Evolutionary conservation across 2,329 filamentous ascomycete genomes (phyloP).

Genomic region (Claviceps sp.): DNA sequence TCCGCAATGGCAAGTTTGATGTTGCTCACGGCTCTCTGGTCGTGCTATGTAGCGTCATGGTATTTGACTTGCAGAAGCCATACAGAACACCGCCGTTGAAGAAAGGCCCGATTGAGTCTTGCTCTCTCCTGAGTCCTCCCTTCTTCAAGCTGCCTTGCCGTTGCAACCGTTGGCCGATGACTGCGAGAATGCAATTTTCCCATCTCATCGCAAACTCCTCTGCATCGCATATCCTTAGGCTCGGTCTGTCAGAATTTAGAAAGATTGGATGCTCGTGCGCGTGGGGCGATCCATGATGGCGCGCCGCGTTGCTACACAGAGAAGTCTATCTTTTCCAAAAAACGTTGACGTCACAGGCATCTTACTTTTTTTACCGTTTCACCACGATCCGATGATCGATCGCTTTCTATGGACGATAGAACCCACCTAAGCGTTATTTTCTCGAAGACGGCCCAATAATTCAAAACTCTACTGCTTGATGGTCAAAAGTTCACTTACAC

Average conservation of each 20-base stretch:
- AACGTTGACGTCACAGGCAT: conserved; percentile 4
- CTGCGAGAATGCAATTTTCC: too few species aligned
- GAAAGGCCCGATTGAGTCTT: too few species aligned
- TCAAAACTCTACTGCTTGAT: background rate
- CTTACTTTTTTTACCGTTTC: background rate
- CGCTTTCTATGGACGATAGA: background rate
- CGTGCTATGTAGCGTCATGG: too few species aligned
- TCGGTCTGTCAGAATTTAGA: background rate
- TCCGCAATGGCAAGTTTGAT: too few species aligned
- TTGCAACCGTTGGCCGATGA: too few species aligned
- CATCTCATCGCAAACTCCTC: too few species aligned
- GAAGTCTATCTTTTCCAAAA: background rate
- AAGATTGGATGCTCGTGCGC: background rate
- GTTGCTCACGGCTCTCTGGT: too few species aligned
- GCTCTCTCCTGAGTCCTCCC: too few species aligned
- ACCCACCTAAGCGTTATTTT: background rate
- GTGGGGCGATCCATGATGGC: background rate
- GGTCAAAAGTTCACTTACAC: background rate
- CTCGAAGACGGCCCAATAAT: background rate
- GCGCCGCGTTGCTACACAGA: background rate
- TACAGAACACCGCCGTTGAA: too few species aligned
- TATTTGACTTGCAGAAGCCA: too few species aligned
- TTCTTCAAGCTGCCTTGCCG: too few species aligned
- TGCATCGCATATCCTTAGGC: background rate
- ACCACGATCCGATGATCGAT: background rate